These are phyloP conservation scores for Phaeosphaeriaceae sp. DNA, from an alignment of 2,329 filamentous ascomycete genomes.

Conservation along the genomic window DNA sequence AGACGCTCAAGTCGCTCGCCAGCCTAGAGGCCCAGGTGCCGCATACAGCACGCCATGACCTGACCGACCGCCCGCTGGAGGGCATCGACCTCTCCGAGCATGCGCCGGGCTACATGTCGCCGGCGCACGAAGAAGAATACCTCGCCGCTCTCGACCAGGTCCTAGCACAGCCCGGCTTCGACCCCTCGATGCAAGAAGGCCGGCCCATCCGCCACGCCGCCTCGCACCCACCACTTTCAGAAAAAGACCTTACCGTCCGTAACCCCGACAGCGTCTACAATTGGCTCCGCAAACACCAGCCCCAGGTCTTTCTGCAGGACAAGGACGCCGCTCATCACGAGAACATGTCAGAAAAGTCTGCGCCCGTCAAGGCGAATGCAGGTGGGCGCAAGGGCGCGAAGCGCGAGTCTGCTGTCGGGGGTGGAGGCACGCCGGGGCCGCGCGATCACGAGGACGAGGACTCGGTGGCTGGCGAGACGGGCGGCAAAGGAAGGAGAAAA, in stretches of 20 bases:
- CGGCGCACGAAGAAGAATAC: conserved; percentile 77
- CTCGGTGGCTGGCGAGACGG: conserved; percentile 37
- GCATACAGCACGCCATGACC: conserved; percentile 43
- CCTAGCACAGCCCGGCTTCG: conserved; percentile 60
- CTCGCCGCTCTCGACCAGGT: conserved; percentile 69
- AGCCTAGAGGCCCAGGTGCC: conserved; percentile 51
- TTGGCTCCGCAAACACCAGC: conserved; percentile 87
- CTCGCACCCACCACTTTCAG: conserved; percentile 50
- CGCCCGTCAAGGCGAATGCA: conserved; percentile 33
- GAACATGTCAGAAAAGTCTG: conserved; percentile 44
- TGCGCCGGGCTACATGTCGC: conserved; percentile 71
- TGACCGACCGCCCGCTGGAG: conserved; percentile 44
- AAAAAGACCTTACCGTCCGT: conserved; percentile 64
- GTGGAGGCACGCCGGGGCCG: conserved; percentile 39
- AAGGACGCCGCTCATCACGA: conserved; percentile 55
- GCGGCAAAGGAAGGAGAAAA: conserved; percentile 31
- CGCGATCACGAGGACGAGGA: conserved; percentile 54
- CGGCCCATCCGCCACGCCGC: conserved; percentile 50
- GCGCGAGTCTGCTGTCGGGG: conserved; percentile 41
- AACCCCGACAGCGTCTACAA: conserved; percentile 95
- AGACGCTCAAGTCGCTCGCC: conserved; percentile 42
- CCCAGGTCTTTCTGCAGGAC: conserved; percentile 84
- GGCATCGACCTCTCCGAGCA: conserved; percentile 59
- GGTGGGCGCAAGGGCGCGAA: conserved; percentile 35
- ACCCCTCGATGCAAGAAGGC: conserved; percentile 52